Base-by-base conservation (phyloP, 2,329 filamentous ascomycete genomes). In the Zymoseptoria ardabiliae region DNA sequence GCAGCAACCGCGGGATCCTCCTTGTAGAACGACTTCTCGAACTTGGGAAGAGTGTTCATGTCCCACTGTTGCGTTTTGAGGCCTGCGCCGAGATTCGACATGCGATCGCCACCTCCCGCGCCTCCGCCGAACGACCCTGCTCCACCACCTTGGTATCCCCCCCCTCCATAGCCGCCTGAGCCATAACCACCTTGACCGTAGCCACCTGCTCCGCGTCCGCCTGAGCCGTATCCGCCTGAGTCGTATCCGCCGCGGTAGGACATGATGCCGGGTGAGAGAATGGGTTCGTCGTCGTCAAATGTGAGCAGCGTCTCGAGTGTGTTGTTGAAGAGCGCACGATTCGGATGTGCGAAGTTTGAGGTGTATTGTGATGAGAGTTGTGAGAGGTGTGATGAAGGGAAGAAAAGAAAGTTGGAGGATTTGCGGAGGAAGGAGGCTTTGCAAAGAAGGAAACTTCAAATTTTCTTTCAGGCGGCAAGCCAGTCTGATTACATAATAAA, bases 1-100 rank as follows among this genome's bases (percentile, higher is more conserved):
- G 77, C 81, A 63, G 85, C 77, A 62, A 99, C 93, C 61, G 85
- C 85, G 30, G 87, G 82, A 73, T 94, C 87, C 78, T 97, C 94
- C 81, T 97, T 96, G 85, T 99, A 99, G 80, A 99, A 99, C 8
- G 90, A 92, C 79, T 99, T 99, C 75, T 99, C 94, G 79, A 99
- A 99, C 78, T 97, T 97, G 69, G 94, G 93, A 52, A 99, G 73
- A 6, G 86, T 75, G 71, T 75, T 81, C 57, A 94, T 70, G 74
- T 99, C 94, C 89, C 90, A 99, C 65, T 86, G 82, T 73, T 96
- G 94, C 71, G 88, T 85, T 80, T 95, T 93, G 67, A 99, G 81
- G 69, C 88, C 86, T 65, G 91, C 83, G 70, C 94, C 94, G 64
- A 99, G 89, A 75, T 88, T 87, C 68, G 86, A 89, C 94, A 99